Evolutionary conservation across 169 alveolate genomes (phyloP).

Genomic region (Babesia divergens): DNA sequence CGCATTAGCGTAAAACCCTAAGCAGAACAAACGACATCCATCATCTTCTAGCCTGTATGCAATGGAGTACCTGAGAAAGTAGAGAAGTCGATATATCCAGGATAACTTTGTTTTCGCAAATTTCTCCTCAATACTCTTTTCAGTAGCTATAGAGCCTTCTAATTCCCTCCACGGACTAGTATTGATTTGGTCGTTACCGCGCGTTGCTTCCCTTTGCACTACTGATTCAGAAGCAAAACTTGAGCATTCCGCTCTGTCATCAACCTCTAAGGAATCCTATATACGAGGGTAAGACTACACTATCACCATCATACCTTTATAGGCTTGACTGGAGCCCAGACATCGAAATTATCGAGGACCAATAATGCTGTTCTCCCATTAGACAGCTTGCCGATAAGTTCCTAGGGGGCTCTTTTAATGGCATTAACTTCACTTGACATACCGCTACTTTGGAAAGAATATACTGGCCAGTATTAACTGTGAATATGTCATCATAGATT

Average conservation of each 20-base stretch:
- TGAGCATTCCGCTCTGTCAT: not conserved
- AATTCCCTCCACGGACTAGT: not conserved
- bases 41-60: conserved; percentile 12
- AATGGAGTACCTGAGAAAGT: conserved; percentile 38
- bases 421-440: not conserved
- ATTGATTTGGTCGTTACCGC: no score
- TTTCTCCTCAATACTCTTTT: not conserved
- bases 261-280: not conserved
- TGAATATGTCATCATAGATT: not conserved
- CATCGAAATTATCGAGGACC: conserved; percentile 12
- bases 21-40: not conserved
- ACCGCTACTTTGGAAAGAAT: not conserved
- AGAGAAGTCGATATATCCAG: conserved; percentile 55
- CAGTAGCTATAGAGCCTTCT: not conserved
- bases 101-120: not conserved
- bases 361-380: not conserved
- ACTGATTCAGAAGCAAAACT: no score
- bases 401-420: not conserved
- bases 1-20: conserved; percentile 45
- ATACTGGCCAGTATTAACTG: conserved; percentile 3
- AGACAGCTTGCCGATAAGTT: not conserved
- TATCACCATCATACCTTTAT: not conserved
- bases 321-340: conserved; percentile 12
- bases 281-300: not conserved
- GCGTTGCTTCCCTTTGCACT: no score